Base-by-base conservation (phyloP, 441 rosid species). In the Euphorbia schlechtendalii region DNA sequence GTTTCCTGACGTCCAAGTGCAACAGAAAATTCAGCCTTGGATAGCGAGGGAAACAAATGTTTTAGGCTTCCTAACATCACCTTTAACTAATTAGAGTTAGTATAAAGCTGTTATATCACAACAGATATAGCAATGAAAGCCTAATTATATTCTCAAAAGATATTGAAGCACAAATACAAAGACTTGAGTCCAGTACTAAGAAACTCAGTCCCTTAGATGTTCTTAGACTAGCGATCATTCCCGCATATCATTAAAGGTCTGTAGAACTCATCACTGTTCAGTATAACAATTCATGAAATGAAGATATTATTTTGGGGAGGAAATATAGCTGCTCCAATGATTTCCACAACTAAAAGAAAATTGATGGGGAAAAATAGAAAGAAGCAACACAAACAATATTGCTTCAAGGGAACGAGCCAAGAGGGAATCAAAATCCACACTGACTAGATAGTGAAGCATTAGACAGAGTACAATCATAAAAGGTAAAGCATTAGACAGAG, bases 141-240 rank as follows among this genome's bases (percentile, higher is more conserved):
- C 69, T 41, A n/a, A n/a, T 38, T 8, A 21, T 4, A 46, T 10
- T 58, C 14, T 4, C 10, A 17, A 30, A 20, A 10, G 6, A 48
- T 7, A 13, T 7, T 5, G 27, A 15, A 66, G 12, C 18, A 17
- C 7, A 22, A 5, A 18, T 9, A 24, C 15, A 17, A 59, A 41
- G 12, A 60, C 3, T 6, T 32, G 34, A 32, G n/a, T n/a, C n/a
- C 34, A 3, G 6, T 2, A 32, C 34, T 9, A 55, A 25, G 18
- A 38, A 83, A 79, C 92, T 82, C 94, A 84, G 94, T 83, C 88
- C 94, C 94, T 89, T 89, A 85, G 94, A 89, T 85, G 94, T 89
- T 87, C 88, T 49, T 20, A 68, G 17, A 34, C 57, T 59, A 71
- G 94, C 84, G 88, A 89, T 87, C 96, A 89, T 83, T 21, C 64